Conservation (phyloP, 306 rosid genomes). For the Mucuna pruriens region DNA sequence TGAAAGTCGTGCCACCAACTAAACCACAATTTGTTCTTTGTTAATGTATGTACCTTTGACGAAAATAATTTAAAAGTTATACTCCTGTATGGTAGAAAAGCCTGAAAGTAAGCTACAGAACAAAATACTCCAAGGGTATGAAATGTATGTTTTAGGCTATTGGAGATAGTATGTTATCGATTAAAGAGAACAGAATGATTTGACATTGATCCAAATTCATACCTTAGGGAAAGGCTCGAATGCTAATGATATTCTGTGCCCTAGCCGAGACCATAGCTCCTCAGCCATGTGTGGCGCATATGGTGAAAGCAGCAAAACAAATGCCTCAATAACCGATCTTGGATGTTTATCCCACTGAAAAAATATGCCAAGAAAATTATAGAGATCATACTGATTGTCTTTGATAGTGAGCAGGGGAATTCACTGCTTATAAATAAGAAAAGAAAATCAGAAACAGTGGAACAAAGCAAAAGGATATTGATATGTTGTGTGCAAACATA, state of each 20-base stretch:
- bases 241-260: conserved; percentile 76
- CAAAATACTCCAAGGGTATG: neutral
- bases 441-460: neutral
- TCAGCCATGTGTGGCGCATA: conserved; percentile 97
- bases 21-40: neutral
- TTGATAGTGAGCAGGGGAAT: neutral
- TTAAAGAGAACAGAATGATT: conserved; percentile 11
- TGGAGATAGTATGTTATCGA: neutral
- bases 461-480: conserved; percentile 15
- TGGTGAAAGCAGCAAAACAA: conserved; percentile 87
- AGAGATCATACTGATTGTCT: neutral
- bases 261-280: conserved; percentile 96
- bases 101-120: neutral
- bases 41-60: neutral
- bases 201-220: conserved; percentile 33
- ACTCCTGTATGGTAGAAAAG: neutral
- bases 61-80: neutral
- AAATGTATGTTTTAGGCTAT: conserved; percentile 4
- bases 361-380: conserved; percentile 25
- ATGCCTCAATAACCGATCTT: conserved; percentile 70
- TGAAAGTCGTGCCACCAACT: no score
- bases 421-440: conserved; percentile 1
- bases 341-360: conserved; percentile 96
- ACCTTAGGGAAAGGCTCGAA: conserved; percentile 88
- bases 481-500: no score